Evolutionary conservation across 805 yeast species (phyloP).

Genomic region (Candida manassasensis): DNA sequence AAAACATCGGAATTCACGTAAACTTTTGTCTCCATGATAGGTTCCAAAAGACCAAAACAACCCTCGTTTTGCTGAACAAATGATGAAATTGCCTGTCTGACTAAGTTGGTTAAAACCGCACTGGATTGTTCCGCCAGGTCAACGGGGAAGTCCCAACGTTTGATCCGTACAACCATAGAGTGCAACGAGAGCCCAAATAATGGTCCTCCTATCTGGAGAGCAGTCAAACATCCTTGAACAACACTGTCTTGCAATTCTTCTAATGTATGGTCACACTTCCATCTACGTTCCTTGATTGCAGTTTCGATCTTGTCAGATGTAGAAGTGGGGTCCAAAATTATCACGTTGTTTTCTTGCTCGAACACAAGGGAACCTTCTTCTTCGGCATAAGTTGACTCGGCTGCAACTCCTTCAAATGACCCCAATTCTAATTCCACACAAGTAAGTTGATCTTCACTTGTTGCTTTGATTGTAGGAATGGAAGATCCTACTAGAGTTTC

Average conservation of each 20-base stretch:
- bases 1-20: conserved; percentile 64
- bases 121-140: conserved; percentile 38
- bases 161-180: conserved; percentile 53
- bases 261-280: conserved; percentile 46
- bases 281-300: conserved; percentile 31
- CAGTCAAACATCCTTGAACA: conserved; percentile 54
- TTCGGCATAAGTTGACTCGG: conserved; percentile 27
- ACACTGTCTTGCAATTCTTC: conserved; percentile 52
- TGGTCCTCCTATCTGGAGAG: conserved; percentile 66
- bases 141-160: conserved; percentile 48
- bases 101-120: conserved; percentile 41
- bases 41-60: conserved; percentile 67
- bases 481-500: conserved; percentile 45
- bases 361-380: conserved; percentile 36
- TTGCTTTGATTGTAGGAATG: conserved; percentile 13
- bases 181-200: conserved; percentile 53
- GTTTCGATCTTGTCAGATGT: conserved; percentile 18
- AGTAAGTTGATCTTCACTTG: conserved; percentile 17
- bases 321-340: conserved; percentile 31
- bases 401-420: conserved; percentile 34
- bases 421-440: conserved; percentile 26
- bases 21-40: conserved; percentile 75
- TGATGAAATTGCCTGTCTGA: conserved; percentile 30
- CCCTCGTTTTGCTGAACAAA: conserved; percentile 19
- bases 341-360: conserved; percentile 46